Percentiles rank a stretch among this genome's conserved stretches.
These are phyloP conservation scores for Drechslerella dactyloides DNA, from an alignment of 2,329 filamentous ascomycete species.

Conservation along the genomic window DNA sequence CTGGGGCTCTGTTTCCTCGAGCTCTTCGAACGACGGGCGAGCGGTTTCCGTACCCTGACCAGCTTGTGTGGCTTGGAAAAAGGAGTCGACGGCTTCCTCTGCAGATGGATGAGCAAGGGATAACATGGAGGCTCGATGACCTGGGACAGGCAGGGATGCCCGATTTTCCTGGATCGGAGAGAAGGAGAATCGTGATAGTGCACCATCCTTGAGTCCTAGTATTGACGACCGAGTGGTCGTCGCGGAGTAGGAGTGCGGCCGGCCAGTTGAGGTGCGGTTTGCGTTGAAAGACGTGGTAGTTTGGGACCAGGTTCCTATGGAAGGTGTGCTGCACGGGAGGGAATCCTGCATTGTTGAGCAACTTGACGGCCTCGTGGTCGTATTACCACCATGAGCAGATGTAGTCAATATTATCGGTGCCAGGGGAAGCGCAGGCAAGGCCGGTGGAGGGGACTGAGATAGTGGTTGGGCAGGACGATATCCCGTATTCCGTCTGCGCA, in stretches of 20 bases:
- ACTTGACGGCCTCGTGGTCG: neutral
- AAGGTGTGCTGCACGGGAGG: conserved; percentile 12
- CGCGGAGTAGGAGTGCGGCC: conserved; percentile 36
- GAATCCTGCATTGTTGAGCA: conserved; percentile 4
- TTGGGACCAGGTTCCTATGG: conserved; percentile 26
- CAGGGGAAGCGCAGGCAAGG: conserved; percentile 20
- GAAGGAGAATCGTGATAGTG: conserved; percentile 24
- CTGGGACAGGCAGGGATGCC: neutral
- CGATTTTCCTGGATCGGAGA: conserved; percentile 22
- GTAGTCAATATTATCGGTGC: neutral
- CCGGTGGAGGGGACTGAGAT: conserved; percentile 26
- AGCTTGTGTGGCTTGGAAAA: conserved; percentile 33
- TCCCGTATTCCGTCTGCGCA: conserved; percentile 36
- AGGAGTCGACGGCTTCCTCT: conserved; percentile 38
- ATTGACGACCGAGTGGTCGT: conserved; percentile 28
- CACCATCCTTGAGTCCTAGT: conserved; percentile 33
- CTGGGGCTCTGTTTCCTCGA: conserved; percentile 34
- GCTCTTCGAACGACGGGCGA: conserved; percentile 33
- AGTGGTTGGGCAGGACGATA: conserved; percentile 14
- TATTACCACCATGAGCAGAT: neutral
- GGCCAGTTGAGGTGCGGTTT: conserved; percentile 11
- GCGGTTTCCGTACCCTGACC: conserved; percentile 16
- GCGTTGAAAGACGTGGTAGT: conserved; percentile 9
- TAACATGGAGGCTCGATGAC: neutral
- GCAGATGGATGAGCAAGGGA: neutral